Evolutionary conservation across 2,329 filamentous ascomycete species (phyloP), one percentile per base, ranked within the genome.

Genomic region (Malbranchea zuffiana): DNA sequence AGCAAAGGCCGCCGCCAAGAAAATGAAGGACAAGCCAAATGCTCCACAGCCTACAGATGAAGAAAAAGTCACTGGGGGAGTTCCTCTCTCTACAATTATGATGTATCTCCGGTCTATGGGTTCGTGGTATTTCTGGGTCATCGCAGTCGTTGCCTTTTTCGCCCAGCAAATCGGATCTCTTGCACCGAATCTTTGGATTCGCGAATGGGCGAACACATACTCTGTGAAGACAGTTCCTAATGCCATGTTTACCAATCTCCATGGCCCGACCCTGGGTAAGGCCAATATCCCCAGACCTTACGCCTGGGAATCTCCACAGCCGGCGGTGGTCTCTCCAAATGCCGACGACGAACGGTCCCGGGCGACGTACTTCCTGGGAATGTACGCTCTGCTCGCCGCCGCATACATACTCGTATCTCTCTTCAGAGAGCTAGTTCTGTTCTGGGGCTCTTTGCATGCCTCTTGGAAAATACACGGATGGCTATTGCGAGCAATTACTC

Each of bases 131-230:
- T 98, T 93, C 64, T 98, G 90, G 90, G 59, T 80, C 32, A 64
- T 82, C 23, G 82, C 87, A 13, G 62, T 78, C 10, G 47, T 78
- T 3, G 78, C 87, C 24, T 96, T 98, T 53, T 70, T 71, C 18
- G 64, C 80, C 29, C 87, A 95, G 55, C 90, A 98, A 56, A 57
- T 94, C 21, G 81, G 82, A 3, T 82, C 82, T 16, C 80, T 96
- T 2, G 84, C 81, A 1, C 92, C 86, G 23, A 95, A 90, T 51
- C 63, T 95, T 34, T 98, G 90, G 90, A 93, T 98, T 50, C 75
- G 84, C 49, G 70, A 88, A 56, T 98, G 90, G 90, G 82, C 88
- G 11, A 93, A 95, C 55, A 80, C 90, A 42, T 96, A 96, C 55
- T 71, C 70, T 39, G 62, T 52, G 3, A 12, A 12, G n/a, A 23